A percentile compares a stretch with the other conserved stretches of the same genome.
phyloP scores from a whole-genome alignment of 2,329 filamentous ascomycete species.

The Penicillium sp. region DNA sequence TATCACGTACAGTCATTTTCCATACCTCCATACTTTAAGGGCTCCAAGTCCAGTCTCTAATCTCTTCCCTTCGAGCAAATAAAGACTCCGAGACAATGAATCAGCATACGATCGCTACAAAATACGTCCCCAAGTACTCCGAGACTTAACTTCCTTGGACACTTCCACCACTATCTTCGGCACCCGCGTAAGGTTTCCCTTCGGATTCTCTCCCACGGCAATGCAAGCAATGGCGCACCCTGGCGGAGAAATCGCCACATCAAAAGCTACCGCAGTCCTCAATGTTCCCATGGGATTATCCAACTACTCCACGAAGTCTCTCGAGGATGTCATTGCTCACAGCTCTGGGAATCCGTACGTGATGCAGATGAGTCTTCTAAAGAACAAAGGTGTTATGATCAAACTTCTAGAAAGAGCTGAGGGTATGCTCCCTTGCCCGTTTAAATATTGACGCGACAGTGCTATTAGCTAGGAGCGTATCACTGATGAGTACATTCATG shows the following conservation, averaged over 20 bases:
- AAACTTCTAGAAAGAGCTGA: background rate
- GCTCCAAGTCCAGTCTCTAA: background rate
- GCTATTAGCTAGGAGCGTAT: too few species aligned
- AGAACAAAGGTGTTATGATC: background rate
- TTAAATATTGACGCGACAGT: fast-evolving
- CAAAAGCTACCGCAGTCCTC: background rate
- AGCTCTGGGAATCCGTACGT: background rate
- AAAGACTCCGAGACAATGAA: background rate
- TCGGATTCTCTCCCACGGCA: background rate
- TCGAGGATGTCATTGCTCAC: background rate
- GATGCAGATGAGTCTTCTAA: background rate
- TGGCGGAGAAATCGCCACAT: background rate
- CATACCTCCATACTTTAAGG: background rate
- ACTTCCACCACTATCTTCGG: background rate
- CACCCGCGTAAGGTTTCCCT: background rate
- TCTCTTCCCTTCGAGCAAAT: background rate
- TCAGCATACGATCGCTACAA: background rate
- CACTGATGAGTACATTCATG: background rate
- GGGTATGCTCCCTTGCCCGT: background rate
- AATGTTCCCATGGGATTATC: background rate
- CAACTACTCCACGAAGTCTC: background rate
- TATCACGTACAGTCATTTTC: background rate
- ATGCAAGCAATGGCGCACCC: background rate
- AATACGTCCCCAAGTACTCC: background rate
- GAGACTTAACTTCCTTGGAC: background rate